Percentiles rank a stretch among this genome's conserved stretches.
These are phyloP conservation scores for Colletotrichum coccodes DNA, from an alignment of 2,329 filamentous ascomycete species.

Conservation along the genomic window DNA sequence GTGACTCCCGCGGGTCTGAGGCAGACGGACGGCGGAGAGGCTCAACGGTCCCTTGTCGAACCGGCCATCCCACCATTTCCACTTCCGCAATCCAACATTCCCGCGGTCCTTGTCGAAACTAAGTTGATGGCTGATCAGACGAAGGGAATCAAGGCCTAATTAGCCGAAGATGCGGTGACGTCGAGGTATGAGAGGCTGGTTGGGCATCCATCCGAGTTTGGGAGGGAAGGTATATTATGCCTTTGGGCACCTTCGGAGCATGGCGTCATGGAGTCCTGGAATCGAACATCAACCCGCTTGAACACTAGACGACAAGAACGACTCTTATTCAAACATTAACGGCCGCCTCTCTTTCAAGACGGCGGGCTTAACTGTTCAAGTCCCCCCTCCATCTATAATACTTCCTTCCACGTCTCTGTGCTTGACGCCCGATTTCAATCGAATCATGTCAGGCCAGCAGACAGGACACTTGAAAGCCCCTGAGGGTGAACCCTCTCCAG, in stretches of 20 bases:
- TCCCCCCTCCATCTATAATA: constrained; percentile 5
- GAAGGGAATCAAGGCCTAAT: constrained; percentile 23
- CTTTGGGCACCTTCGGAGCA: constrained; percentile 8
- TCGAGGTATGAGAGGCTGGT: constrained; percentile 20
- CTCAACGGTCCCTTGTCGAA: constrained; percentile 29
- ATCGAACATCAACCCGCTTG: neutral
- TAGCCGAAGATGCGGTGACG: constrained; percentile 25
- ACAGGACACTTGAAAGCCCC: constrained; percentile 22
- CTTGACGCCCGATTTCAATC: constrained; percentile 8
- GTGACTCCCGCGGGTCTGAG: neutral
- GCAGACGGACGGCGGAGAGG: neutral
- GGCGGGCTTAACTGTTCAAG: constrained; percentile 5
- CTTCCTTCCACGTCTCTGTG: constrained; percentile 11
- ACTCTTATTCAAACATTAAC: neutral
- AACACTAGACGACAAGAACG: constrained; percentile 18
- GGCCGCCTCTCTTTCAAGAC: constrained; percentile 1
- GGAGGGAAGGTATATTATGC: constrained; percentile 23
- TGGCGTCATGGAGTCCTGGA: neutral
- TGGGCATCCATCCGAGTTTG: constrained; percentile 13
- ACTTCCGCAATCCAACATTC: neutral
- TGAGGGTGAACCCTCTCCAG: constrained; percentile 27
- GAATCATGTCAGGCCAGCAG: constrained; percentile 32
- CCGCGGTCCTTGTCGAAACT: constrained; percentile 30
- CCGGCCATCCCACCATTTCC: neutral
- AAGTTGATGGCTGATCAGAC: constrained; percentile 31